Base-by-base conservation (phyloP, 1,284 basidiomycete genomes). In the Neonothopanus nambi region DNA sequence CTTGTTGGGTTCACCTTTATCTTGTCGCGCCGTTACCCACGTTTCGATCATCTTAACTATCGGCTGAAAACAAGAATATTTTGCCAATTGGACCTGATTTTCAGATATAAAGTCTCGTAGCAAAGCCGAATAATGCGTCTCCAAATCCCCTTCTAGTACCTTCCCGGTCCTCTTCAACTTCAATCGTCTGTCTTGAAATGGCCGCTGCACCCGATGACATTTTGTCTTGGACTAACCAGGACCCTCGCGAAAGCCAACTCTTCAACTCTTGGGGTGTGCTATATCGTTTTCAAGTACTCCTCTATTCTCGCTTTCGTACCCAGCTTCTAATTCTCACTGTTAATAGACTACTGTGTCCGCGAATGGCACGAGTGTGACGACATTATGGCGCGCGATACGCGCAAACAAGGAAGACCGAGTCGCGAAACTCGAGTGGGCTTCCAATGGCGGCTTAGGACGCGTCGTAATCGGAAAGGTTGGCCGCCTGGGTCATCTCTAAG, bases 171-270 rank as follows among this genome's bases (percentile, higher is more conserved):
- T 44, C 7, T 26, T 44, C 42, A 23, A 23, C 42, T n/a, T 15
- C n/a, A n/a, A 42, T 17, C 21, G 17, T 3, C 36, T n/a, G 5
- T 35, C 8, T 45, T 44, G 23, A 46, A 41, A 85, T 84, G 81
- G 68, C 78, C 45, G 67, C 75, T 61, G 66, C 78, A 56, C 74
- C 80, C 55, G 82, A 85, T 69, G 88, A 91, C 59, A 76, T 89
- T 52, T 80, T 91, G 66, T 89, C 84, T 54, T 92, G 89, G 89
- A 91, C 90, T 44, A 89, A 86, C 70, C 82, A 86, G 63, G 89
- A 92, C 70, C 86, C 87, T 62, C 85, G 87, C 50, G 84, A 91
- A 68, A 91, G 90, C 62, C 76, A 81, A 56, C 78, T 93, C 57
- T 92, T 91, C 73, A 89, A 87, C 64, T 79, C 81, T 36, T 89